Conservation (phyloP, 1,139 yeast genomes). For the Magnusiomyces suaveolens region DNA sequence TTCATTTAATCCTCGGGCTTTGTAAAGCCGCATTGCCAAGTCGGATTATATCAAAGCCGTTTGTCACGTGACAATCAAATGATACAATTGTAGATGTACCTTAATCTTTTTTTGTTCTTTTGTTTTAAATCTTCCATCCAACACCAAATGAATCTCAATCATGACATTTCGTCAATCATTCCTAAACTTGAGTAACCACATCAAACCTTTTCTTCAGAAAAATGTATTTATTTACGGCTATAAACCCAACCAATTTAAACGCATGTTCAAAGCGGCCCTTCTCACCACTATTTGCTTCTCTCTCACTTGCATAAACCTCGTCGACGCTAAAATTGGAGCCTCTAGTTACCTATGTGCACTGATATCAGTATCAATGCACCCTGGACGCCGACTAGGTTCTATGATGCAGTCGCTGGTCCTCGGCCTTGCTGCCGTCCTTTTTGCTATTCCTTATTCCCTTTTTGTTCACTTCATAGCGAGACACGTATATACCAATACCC, state of each 20-base stretch:
- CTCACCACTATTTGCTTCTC: conserved; percentile 36
- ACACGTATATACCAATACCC: conserved; percentile 21
- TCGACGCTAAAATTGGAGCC: conserved; percentile 32
- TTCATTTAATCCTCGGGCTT: too few species aligned
- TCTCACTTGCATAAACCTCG: conserved; percentile 33
- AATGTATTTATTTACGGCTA: conserved; percentile 14
- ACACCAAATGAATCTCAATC: not conserved
- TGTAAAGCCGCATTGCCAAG: too few species aligned
- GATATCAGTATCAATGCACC: conserved; percentile 40
- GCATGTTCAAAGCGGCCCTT: conserved; percentile 35
- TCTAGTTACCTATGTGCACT: conserved; percentile 39
- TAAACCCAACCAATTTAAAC: conserved; percentile 12
- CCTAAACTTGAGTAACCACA: not conserved
- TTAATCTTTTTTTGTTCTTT: too few species aligned
- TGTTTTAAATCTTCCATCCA: not conserved
- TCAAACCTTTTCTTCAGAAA: not conserved
- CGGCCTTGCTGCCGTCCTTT: conserved; percentile 35
- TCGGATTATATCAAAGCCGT: too few species aligned
- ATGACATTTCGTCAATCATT: not conserved
- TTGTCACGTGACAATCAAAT: too few species aligned
- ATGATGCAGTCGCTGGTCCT: conserved; percentile 38
- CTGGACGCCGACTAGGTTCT: conserved; percentile 42
- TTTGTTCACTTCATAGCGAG: conserved; percentile 38
- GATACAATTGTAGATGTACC: too few species aligned
- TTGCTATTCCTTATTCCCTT: conserved; percentile 38